Base-by-base conservation (phyloP, 2,329 filamentous ascomycete genomes). In the Ascocoryne sarcoides region DNA sequence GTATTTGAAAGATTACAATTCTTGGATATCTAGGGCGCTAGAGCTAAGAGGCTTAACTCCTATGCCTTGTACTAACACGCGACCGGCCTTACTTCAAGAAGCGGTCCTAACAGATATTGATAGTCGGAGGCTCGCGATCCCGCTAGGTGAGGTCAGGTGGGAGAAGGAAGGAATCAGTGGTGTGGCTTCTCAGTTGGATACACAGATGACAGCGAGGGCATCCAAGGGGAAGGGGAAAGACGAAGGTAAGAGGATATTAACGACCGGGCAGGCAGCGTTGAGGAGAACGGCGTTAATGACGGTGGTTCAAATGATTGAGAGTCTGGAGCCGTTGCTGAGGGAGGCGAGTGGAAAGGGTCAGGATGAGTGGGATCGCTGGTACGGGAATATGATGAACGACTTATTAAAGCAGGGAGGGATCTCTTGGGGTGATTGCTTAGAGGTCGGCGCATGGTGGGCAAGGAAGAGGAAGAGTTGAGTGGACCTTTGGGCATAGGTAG, bases 361-460 rank as follows among this genome's bases (percentile, higher is more conserved):
- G 57, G 87, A 94, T 52, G 89, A 95, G 64, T 95, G 88, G 88
- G 84, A 93, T 60, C 70, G 78, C 31, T 95, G 89, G 89, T 78
- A 84, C 65, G 79, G 81, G 30, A 85, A 82, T 62, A 85, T 95
- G 82, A 90, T 87, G 73, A 75, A 76, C 34, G 83, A 92, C 61
- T 63, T 95, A 55, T 72, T 94, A 57, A 79, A 82, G 59, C 82
- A 90, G 45, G 80, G 79, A 40, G 84, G 85, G 15, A 81, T 84
- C 14, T 79, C 76, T 35, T 88, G 79, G 67, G 88, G 89, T 35
- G 89, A 95, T 62, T 94, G 87, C 62, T 65, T 95, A 15, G 86
- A 77, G 55, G 78, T 88, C 49, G 85, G 90, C 28, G 92, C 88
- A 61, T 95, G 89, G 68, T 92, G 81, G 61, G 93, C 80, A 45